Evolutionary conservation across 495 filamentous ascomycete genomes (phyloP).

Genomic region (Talaromyces liani): DNA sequence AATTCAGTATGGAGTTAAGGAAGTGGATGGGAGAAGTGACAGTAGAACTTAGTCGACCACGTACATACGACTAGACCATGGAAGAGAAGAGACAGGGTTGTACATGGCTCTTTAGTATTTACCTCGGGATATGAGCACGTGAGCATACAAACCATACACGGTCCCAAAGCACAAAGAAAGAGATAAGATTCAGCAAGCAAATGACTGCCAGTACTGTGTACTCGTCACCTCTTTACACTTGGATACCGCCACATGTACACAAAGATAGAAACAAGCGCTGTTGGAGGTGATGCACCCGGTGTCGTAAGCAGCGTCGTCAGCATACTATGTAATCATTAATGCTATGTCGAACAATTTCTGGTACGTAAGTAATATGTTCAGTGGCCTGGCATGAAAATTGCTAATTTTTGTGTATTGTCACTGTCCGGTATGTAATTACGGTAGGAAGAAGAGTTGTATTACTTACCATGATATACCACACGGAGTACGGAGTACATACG

Average conservation of each 20-base stretch:
- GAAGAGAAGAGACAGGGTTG: too few relatives aligned
- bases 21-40: too few relatives aligned
- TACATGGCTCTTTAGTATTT: too few relatives aligned
- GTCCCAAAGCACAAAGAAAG: neutral
- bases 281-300: neutral
- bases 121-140: neutral
- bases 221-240: too few relatives aligned
- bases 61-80: too few relatives aligned
- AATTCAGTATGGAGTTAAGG: too few relatives aligned
- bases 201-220: neutral
- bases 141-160: neutral
- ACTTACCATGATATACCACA: neutral
- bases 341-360: neutral
- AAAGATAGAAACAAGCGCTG: neutral
- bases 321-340: too few relatives aligned
- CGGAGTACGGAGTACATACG: neutral
- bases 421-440: neutral
- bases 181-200: too few relatives aligned
- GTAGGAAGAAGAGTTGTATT: neutral
- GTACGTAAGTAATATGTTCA: neutral
- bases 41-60: too few relatives aligned
- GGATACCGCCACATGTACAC: too few relatives aligned
- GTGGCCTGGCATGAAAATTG: neutral
- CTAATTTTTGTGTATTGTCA: neutral
- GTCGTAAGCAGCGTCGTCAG: slow-evolving; percentile 5